Base-by-base conservation (phyloP, 768 basidiomycete species). In the Sarcodon sp. region DNA sequence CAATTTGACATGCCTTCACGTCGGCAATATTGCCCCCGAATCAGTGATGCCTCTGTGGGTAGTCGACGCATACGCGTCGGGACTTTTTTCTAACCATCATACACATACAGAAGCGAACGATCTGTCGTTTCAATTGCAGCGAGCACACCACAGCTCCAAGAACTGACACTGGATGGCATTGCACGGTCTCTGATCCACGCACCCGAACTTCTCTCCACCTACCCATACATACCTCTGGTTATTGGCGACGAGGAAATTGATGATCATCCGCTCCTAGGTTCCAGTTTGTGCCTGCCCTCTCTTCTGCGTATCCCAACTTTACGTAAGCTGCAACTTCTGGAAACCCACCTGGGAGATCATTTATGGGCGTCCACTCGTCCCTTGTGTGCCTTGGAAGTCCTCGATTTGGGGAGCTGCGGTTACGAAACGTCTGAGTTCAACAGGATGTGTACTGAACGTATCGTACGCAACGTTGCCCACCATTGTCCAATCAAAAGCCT, bases 311-410 rank as follows among this genome's bases (percentile, higher is more conserved):
- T 87, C 43, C 72, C 79, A 6, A 68, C 74, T 41, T 75, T 87
- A 35, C 70, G 67, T 31, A 72, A 70, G 53, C 78, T 87, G 53
- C 69, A 70, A 38, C 76, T 87, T 55, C 73, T 72, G 48, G 82
- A 84, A 57, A 83, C 81, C 0, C 83, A 84, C 62, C 71, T 87
- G 48, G 82, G 81, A 12, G 78, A 80, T 59, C 65, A 66, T 44
- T 65, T 65, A 34, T 80, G 79, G 80, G 63, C 68, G n/a, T 64
- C 66, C 21, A 69, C 67, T n/a, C 69, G 70, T 35, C 67, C 75
- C 50, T 58, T 61, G 16, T 79, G 77, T 60, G 66, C 67, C 13
- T 66, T 82, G 39, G 64, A 79, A 53, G 64, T 75, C 36, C 71
- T 82, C 45, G 76, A 79, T 55, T 69, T 82, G 44, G 61, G 62